Conservation (phyloP, 306 rosid species). For the Heteromeles arbutifolia region DNA sequence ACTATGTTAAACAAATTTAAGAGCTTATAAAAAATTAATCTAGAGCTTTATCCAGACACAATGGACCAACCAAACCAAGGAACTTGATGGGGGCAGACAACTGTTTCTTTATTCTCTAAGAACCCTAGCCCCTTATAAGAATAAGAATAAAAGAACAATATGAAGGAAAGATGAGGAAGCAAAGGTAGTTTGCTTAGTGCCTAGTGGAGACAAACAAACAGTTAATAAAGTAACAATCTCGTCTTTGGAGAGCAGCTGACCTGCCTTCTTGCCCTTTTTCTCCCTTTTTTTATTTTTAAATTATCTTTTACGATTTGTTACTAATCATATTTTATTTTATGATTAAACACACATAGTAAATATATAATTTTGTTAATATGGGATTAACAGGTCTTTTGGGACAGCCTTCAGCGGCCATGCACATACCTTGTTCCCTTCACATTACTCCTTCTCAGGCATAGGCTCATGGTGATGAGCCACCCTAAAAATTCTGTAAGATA, state of each 20-base stretch:
- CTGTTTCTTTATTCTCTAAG: background rate
- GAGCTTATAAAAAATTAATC: background rate
- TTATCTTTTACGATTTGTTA: background rate
- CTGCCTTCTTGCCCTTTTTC: background rate
- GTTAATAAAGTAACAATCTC: slow-evolving; percentile 3
- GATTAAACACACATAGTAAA: background rate
- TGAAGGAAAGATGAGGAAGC: slow-evolving; percentile 1
- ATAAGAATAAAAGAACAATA: background rate
- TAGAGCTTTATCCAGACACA: background rate
- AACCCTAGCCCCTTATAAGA: background rate
- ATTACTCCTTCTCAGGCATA: background rate
- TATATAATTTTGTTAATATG: background rate
- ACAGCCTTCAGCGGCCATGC: slow-evolving; percentile 14
- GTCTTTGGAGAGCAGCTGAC: slow-evolving; percentile 8
- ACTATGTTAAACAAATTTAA: background rate
- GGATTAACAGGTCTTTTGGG: background rate
- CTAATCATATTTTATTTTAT: background rate
- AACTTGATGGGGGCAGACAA: slow-evolving; percentile 1
- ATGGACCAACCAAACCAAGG: slow-evolving; percentile 6
- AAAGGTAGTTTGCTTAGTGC: background rate
- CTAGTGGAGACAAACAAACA: slow-evolving; percentile 7
- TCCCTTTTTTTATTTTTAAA: background rate
- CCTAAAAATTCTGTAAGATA: background rate
- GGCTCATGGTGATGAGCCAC: background rate
- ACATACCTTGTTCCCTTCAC: background rate